Percentiles rank a stretch among this genome's conserved stretches.
phyloP scores from a whole-genome alignment of 2,329 filamentous ascomycete species.

The Fusarium longipes region DNA sequence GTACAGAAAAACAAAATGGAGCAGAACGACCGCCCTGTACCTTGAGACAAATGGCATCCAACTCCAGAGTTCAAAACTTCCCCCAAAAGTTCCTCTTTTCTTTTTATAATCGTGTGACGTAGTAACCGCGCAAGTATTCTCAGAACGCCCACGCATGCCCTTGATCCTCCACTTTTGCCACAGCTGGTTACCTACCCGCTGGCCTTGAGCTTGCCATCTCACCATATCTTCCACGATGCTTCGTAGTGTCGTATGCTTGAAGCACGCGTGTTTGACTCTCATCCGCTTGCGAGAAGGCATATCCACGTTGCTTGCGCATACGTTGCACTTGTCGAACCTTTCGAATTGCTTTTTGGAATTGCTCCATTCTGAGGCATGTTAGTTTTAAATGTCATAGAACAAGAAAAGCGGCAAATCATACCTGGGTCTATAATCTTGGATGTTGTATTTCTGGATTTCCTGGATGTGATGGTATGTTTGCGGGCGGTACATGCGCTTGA shows the following conservation, averaged over 20 bases:
- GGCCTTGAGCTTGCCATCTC: conserved; percentile 79
- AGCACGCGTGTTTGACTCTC: conserved; percentile 94
- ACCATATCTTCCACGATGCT: conserved; percentile 89
- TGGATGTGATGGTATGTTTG: conserved; percentile 98
- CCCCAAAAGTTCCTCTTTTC: conserved; percentile 9
- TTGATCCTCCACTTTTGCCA: conserved; percentile 1
- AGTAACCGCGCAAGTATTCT: conserved; percentile 33
- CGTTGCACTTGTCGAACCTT: conserved; percentile 98
- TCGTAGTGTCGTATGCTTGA: conserved; percentile 97
- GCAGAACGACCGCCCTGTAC: conserved; percentile 25
- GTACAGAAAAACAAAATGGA: conserved; percentile 19
- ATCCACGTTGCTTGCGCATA: conserved; percentile 98
- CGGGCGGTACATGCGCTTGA: conserved; percentile 95
- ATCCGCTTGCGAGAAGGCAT: conserved; percentile 97
- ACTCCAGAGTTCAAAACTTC: conserved; percentile 36
- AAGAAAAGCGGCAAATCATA: conserved; percentile 55
- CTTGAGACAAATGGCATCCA: conserved; percentile 42
- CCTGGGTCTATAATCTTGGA: conserved; percentile 97
- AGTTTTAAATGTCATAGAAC: background rate
- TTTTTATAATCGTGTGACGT: conserved; percentile 44
- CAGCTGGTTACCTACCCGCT: conserved; percentile 36
- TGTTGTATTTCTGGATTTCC: conserved; percentile 99
- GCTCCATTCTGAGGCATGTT: conserved; percentile 81
- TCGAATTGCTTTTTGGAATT: conserved; percentile 99
- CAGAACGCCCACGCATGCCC: conserved; percentile 33